Conservation (phyloP, 305 asterid species). For the Ilex paraguariensis region DNA sequence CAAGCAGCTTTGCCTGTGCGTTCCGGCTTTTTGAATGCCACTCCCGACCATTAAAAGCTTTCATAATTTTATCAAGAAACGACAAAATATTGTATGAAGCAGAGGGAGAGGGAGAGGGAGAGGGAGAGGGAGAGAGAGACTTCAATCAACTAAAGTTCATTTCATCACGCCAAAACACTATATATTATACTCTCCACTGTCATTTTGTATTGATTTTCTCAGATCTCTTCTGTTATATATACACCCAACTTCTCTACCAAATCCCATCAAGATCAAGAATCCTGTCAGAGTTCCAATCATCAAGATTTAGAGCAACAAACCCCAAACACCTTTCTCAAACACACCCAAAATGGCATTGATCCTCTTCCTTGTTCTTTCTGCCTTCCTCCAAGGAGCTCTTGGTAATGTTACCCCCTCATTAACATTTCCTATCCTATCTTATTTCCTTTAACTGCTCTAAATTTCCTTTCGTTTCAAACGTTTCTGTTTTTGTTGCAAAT, state of each 20-base stretch:
- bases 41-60: too few species aligned
- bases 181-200: neutral
- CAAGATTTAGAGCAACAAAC: neutral
- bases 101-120: too few species aligned
- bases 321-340: neutral
- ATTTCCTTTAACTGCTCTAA: neutral
- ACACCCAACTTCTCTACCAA: neutral
- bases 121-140: too few species aligned
- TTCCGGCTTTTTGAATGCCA: too few species aligned
- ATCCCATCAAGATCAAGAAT: neutral
- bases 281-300: neutral
- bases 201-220: neutral
- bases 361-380: constrained; percentile 28
- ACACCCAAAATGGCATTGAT: constrained; percentile 11
- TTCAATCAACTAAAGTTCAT: too few species aligned
- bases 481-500: too few species aligned
- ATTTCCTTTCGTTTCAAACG: neutral
- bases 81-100: too few species aligned
- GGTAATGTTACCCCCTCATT: constrained; percentile 21
- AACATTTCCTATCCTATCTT: neutral
- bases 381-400: constrained; percentile 39
- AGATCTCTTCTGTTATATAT: neutral
- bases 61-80: too few species aligned
- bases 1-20: too few species aligned
- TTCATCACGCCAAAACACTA: too few species aligned